Evolutionary conservation across 2,329 filamentous ascomycete genomes (phyloP).

Genomic region (Claviceps humidiphila): DNA sequence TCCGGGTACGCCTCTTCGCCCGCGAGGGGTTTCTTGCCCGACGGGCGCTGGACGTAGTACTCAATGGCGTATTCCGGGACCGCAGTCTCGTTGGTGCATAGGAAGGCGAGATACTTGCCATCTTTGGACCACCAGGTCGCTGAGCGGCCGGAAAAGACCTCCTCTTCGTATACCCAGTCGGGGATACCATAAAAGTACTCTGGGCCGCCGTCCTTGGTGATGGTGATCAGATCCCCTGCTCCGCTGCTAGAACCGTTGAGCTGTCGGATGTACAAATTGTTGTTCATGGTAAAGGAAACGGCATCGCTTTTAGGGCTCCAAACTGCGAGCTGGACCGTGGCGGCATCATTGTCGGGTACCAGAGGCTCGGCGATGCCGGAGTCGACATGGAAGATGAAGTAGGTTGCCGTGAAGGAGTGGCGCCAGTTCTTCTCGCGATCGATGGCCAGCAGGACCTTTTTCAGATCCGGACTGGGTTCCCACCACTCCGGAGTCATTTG

Average conservation of each 20-base stretch:
- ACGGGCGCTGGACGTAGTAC: slow-evolving; percentile 82
- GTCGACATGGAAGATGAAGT: slow-evolving; percentile 86
- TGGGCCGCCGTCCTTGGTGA: slow-evolving; percentile 76
- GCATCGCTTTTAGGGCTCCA: slow-evolving; percentile 85
- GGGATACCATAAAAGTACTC: slow-evolving; percentile 92
- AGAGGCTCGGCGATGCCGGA: slow-evolving; percentile 66
- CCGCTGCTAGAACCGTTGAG: slow-evolving; percentile 25
- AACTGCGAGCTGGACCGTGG: slow-evolving; percentile 65
- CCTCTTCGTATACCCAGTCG: slow-evolving; percentile 86
- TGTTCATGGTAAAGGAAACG: slow-evolving; percentile 77
- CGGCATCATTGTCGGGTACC: slow-evolving; percentile 51
- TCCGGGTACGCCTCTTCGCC: slow-evolving; percentile 87
- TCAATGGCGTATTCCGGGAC: slow-evolving; percentile 89
- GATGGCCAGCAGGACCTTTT: slow-evolving; percentile 73
- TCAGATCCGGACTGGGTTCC: slow-evolving; percentile 71
- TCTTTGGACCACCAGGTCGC: slow-evolving; percentile 94
- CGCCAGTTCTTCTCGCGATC: slow-evolving; percentile 68
- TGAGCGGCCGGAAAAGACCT: slow-evolving; percentile 54
- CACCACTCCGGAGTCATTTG: slow-evolving; percentile 45
- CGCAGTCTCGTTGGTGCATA: slow-evolving; percentile 83
- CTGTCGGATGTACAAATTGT: slow-evolving; percentile 77
- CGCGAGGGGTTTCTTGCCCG: slow-evolving; percentile 47
- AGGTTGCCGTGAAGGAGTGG: slow-evolving; percentile 73
- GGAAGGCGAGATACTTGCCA: slow-evolving; percentile 78
- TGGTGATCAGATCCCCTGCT: slow-evolving; percentile 43